Base-by-base conservation (phyloP, 257 asterid genomes). In the Penstemon eatonii region DNA sequence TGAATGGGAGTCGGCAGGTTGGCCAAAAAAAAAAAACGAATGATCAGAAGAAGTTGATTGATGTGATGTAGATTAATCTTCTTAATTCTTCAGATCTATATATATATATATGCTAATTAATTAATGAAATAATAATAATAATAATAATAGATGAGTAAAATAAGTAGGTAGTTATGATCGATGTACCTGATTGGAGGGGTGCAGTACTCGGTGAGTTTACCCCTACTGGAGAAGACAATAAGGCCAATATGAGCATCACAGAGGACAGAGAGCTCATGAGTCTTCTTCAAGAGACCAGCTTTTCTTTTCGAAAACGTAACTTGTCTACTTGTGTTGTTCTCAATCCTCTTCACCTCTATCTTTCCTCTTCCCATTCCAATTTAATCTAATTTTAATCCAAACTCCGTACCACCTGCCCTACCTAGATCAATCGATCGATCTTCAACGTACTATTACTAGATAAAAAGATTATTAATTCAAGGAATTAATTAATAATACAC, bases 241-340 rank as follows among this genome's bases (percentile, higher is more conserved):
- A 90, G 87, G 0, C 90, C 97, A 37, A 88, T 86, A 56, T 90
- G 96, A 7, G 92, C 97, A 84, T 90, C 97, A 68, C 96, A 90
- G 7, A 88, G 89, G 41, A 87, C 92, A 0, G 96, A 88, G 45
- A 90, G 96, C 78, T 90, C 97, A n/a, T 88, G 96, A 0, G 95
- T 88, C 54, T 90, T 90, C 90, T 90, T 90, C 77, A 90, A 67
- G 71, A 90, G 73, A 1, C 97, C 95, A 0, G 87, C 67, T 57
- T 92, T 73, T 3, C 97, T 80, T 56, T 90, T 90, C 63, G 97
- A 88, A 70, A 86, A 90, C 4, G 96, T 90, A 1, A 88, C 96
- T 73, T 88, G 96, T 63, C 97, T 78, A 72, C 96, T 85, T 0
- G 96, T 88, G 72, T 77, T 90, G 86, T 86, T 90, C 76, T 90